Base-by-base conservation (phyloP, 768 basidiomycete species). In the Xerocomellus chrysenteron region DNA sequence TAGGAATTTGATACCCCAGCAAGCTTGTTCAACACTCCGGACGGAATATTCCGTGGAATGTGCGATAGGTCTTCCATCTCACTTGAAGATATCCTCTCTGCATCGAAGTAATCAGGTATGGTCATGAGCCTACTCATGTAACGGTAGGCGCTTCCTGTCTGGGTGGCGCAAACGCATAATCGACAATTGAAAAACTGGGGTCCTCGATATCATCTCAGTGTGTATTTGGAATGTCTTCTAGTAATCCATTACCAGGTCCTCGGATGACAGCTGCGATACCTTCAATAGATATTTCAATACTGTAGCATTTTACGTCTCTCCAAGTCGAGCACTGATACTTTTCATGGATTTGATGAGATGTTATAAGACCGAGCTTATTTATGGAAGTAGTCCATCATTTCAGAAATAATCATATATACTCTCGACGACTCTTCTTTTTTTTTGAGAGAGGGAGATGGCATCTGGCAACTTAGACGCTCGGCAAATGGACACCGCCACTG, bases 21-120 rank as follows among this genome's bases (percentile, higher is more conserved):
- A 26, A 80, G 78, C 42, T 71, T 95, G 17, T 93, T 83, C 71
- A 62, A 78, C 47, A 74, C 69, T 8, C 56, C 75, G 4, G 76
- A 81, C 49, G 85, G 90, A 2, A 86, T 92, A 60, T 95, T 95
- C 77, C 80, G 84, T 39, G 82, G 84, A 46, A 94, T 96, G 92
- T 94, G 92, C 65, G 86, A 91, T 30, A 84, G 84, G 55, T 90
- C 88, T n/a, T 82, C 82, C 33, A 90, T 94, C 59, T 78, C 83
- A 16, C 67, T 87, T 12, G 83, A 87, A 37, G 92, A 94, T 68
- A 83, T 94, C 56, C 71, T 67, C 53, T 68, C 56, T 30, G 77
- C 76, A 13, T 71, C 64, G 26, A 73, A 47, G 35, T 45, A 42
- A 11, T 33, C 58, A 28, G 19, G 26, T 19, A 52, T 53, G 48